Evolutionary conservation across 371 early-diverging fungal species (phyloP).

Genomic region (Paraphysoderma sedebokerense): DNA sequence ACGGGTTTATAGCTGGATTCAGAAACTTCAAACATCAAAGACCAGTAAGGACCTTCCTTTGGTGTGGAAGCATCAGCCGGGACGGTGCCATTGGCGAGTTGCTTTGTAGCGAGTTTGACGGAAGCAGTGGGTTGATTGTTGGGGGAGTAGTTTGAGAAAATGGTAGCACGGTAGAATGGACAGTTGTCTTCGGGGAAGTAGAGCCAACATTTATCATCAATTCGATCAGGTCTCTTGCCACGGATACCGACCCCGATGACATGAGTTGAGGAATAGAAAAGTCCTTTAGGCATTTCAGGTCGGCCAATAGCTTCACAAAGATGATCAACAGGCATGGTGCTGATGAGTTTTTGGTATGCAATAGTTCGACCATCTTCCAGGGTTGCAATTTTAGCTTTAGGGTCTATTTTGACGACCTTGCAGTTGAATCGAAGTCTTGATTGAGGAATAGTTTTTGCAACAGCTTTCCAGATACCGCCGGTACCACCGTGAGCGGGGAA

Average conservation of each 20-base stretch:
- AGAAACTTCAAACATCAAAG: slow-evolving; percentile 13
- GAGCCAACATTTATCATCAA: slow-evolving; percentile 14
- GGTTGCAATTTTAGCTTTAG: slow-evolving; percentile 3
- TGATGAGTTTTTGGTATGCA: slow-evolving; percentile 8
- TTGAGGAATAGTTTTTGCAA: slow-evolving; percentile 9
- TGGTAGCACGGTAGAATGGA: slow-evolving; percentile 13
- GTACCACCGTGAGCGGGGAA: slow-evolving; percentile 14
- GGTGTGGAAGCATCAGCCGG: neutral
- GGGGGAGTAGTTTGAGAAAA: slow-evolving; percentile 14
- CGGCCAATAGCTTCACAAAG: slow-evolving; percentile 6
- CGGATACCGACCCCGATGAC: slow-evolving; percentile 13
- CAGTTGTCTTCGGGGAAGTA: slow-evolving; percentile 12
- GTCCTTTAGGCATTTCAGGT: slow-evolving; percentile 3
- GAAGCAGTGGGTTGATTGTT: slow-evolving; percentile 6
- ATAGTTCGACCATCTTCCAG: slow-evolving; percentile 7
- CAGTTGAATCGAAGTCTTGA: slow-evolving; percentile 3
- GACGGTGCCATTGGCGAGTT: slow-evolving; percentile 4
- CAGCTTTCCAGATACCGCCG: slow-evolving; percentile 14
- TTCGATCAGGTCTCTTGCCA: slow-evolving; percentile 8
- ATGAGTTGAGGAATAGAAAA: slow-evolving; percentile 9
- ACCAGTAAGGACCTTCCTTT: slow-evolving; percentile 13
- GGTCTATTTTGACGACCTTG: slow-evolving; percentile 6
- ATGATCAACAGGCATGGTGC: slow-evolving; percentile 10
- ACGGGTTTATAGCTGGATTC: slow-evolving; percentile 11
- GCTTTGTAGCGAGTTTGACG: slow-evolving; percentile 6